Evolutionary conservation across 352 stramenopile genomes (phyloP), one percentile per base, ranked within the genome.

Genomic region (Elongisporangium senticosum): DNA sequence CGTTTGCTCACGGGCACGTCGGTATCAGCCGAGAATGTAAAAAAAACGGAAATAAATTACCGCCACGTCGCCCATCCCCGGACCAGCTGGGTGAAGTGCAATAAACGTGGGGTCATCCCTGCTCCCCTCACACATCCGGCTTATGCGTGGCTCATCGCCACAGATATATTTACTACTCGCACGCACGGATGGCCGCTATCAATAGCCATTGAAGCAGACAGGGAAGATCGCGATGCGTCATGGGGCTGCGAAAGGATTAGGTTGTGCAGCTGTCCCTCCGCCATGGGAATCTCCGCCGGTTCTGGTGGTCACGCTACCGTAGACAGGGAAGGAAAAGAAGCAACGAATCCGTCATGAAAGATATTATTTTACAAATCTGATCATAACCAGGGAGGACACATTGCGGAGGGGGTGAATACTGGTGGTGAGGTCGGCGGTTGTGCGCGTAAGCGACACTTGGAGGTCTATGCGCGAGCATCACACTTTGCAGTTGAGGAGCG

Each of bases 1-100:
- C 73, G 55, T 73, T 69, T 59, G 14, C 33, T 6, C 33, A 43
- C 33, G 33, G 21, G 20, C 40, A 15, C 37, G 22, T 23, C 37
- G n/a, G 37, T 23, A 43, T n/a, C 33, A 40, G 21, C 24, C 17
- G 21, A 26, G 37, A 14, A 20, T 8, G 17, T n/a, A 21, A 17
- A 23, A 7, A 37, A 15, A 51, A 23, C 53, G n/a, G 43, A 59
- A 53, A 33, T 53, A 59, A 59, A 50, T 14, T 59, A 59, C 40
- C 28, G 53, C 56, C 33, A 43, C 33, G 33, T 43, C 33, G 33
- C 33, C 33, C 33, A 43, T 43, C 33, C 33, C 33, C 2, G 11
- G 13, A 43, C 33, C 13, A 37, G 33, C 33, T 43, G 33, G 10
- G 11, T 43, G 33, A 43, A 43, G 33, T 43, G 33, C 33, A 43